Evolutionary conservation across 2,329 filamentous ascomycete species (phyloP), one percentile per base, ranked within the genome.

Genomic region (Trematosphaeria pertusa): DNA sequence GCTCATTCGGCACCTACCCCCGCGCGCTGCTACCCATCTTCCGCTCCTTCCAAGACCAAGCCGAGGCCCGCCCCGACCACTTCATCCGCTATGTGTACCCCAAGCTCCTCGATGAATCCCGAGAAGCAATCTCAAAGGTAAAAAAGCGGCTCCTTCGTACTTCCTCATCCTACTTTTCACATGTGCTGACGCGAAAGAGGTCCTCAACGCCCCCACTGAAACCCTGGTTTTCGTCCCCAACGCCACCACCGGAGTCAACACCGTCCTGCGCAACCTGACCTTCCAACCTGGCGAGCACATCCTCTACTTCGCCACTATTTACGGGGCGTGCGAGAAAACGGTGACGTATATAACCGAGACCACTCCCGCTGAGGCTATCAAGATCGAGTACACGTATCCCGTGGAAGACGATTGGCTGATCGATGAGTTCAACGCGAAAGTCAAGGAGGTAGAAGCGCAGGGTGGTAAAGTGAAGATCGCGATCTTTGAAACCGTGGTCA

Each of bases 1-100:
- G 90, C 37, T 95, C 91, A 1, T 96, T 89, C 66, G 92, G 92
- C 24, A 86, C 87, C 2, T 85, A 87, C 59, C 91, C 92, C 3
- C 75, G 73, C 8, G 66, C 73, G 15, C 78, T 97, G 48, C 81
- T 79, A 12, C 71, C 80, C 11, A 79, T 78, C 38, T 78, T 87
- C 15, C 84, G 81, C 12, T 62, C 76, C n/a, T 88, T 87, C 61
- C 87, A 92, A 65, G 81, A 87, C 51, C 73, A 77, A 3, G 75
- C 79, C 26, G 91, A 96, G 74, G 75, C 80, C 1, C 77, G 76
- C 0, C 89, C 91, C 0, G 92, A 97, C 72, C 69, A 74, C 5
- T 96, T 91, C 75, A 85, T 93, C 64, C 84, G 88, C 18, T 88
- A 87, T 65, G 78, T 82, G 2, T 85, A 85, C 53, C 81, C 85